These are phyloP conservation scores for Filobasidium wieringae DNA, from an alignment of 768 basidiomycete species.

Conservation along the genomic window DNA sequence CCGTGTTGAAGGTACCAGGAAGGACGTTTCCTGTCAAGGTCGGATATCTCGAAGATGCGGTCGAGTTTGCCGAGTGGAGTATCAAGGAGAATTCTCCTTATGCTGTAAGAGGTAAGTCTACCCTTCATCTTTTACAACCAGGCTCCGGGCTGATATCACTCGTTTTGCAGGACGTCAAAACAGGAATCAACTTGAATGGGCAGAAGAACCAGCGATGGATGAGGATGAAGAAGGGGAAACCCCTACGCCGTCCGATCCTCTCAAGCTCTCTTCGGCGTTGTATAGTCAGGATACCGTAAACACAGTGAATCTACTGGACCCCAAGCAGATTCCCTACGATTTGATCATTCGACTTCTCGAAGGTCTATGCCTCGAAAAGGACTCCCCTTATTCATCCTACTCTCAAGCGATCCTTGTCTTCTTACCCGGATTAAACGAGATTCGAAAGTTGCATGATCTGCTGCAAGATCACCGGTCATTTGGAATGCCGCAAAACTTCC, in stretches of 20 bases:
- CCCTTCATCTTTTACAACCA: background rate
- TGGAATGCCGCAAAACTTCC: slow-evolving; percentile 53
- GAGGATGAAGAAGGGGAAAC: slow-evolving; percentile 30
- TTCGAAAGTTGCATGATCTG: slow-evolving; percentile 72
- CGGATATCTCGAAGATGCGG: slow-evolving; percentile 77
- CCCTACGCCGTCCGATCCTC: slow-evolving; percentile 19
- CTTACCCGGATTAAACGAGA: slow-evolving; percentile 89
- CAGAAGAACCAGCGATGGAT: slow-evolving; percentile 50
- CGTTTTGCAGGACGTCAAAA: slow-evolving; percentile 39
- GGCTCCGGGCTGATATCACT: background rate
- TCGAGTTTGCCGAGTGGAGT: slow-evolving; percentile 67
- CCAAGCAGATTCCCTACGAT: slow-evolving; percentile 80
- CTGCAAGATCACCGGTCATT: slow-evolving; percentile 64
- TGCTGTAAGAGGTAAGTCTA: slow-evolving; percentile 26
- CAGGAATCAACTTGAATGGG: slow-evolving; percentile 62
- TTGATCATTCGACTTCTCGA: slow-evolving; percentile 75
- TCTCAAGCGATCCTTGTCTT: slow-evolving; percentile 80
- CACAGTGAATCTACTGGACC: slow-evolving; percentile 76
- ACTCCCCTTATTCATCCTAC: slow-evolving; percentile 47
- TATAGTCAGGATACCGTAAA: slow-evolving; percentile 63
- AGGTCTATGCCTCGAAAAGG: slow-evolving; percentile 58
- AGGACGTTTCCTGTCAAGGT: slow-evolving; percentile 86
- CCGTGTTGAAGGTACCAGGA: slow-evolving; percentile 76
- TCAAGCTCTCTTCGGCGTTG: slow-evolving; percentile 39
- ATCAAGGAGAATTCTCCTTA: slow-evolving; percentile 71